Percentiles rank a stretch among this genome's conserved stretches.
Evolutionary conservation across 208 protist species (phyloP).

Genomic region (Leishmania lainsoni): DNA sequence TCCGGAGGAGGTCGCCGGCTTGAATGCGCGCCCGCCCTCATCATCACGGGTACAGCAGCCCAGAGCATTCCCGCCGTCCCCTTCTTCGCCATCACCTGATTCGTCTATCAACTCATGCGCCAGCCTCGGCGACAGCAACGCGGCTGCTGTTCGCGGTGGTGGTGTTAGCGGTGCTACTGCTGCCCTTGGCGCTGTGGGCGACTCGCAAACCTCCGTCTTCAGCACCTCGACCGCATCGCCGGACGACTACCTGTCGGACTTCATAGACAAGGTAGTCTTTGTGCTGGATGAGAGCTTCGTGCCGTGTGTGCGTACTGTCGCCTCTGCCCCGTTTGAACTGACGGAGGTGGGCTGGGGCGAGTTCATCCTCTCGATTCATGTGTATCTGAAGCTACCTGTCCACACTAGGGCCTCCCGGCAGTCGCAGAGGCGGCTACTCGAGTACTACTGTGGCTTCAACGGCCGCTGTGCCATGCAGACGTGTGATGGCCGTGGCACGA

Average conservation of each 20-base stretch:
- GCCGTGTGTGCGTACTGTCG: slow-evolving; percentile 64
- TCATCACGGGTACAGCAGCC: background rate
- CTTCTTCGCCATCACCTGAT: background rate
- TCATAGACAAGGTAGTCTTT: slow-evolving; percentile 80
- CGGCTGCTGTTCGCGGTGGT: background rate
- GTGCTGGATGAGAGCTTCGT: slow-evolving; percentile 78
- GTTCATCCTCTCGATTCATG: slow-evolving; percentile 83
- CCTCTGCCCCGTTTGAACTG: slow-evolving; percentile 76
- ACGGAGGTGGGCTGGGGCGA: slow-evolving; percentile 89
- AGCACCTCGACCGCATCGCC: slow-evolving; percentile 9
- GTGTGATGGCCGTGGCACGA: slow-evolving; percentile 28
- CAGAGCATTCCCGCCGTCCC: background rate
- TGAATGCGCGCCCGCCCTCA: slow-evolving; percentile 1
- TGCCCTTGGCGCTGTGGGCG: background rate
- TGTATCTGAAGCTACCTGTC: slow-evolving; percentile 53
- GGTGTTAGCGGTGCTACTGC: slow-evolving; percentile 7
- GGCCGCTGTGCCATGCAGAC: slow-evolving; percentile 30
- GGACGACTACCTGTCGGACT: slow-evolving; percentile 69
- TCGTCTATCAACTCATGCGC: background rate
- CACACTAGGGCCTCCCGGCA: slow-evolving; percentile 18
- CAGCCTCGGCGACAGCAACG: background rate
- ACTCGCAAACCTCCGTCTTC: slow-evolving; percentile 22
- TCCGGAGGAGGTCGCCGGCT: slow-evolving; percentile 23
- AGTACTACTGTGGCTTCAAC: slow-evolving; percentile 38
- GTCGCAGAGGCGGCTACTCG: slow-evolving; percentile 19